Conservation (phyloP, 495 filamentous ascomycete genomes). For the Trichodelitschia bisporula region DNA sequence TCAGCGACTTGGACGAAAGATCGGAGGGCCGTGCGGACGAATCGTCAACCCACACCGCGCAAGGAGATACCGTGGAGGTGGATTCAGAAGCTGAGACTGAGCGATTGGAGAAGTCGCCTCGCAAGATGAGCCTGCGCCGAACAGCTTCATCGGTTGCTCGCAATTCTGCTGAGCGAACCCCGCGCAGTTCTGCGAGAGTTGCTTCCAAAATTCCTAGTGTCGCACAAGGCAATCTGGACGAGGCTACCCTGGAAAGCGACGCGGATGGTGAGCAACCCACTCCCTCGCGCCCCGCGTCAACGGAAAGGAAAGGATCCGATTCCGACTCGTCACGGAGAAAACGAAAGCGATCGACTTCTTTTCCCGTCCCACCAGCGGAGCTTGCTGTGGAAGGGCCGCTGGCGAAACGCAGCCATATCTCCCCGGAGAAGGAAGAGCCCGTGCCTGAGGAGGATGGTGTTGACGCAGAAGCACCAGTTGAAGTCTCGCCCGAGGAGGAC, state of each 20-base stretch:
- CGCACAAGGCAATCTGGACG: too few species aligned
- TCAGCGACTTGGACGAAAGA: constrained; percentile 80
- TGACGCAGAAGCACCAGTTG: neutral
- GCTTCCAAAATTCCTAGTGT: too few species aligned
- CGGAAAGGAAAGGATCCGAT: neutral
- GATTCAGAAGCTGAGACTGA: constrained; percentile 99
- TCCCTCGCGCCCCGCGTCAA: too few species aligned
- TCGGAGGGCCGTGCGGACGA: constrained; percentile 24
- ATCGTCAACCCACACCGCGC: constrained; percentile 12
- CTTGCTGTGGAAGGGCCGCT: constrained; percentile 24
- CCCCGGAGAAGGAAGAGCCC: neutral
- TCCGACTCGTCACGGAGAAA: constrained; percentile 6
- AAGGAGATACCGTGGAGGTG: constrained; percentile 18
- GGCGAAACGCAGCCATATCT: constrained; percentile 34
- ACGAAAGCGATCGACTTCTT: constrained; percentile 20
- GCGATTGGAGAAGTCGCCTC: constrained; percentile 76
- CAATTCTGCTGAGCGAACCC: too few species aligned
- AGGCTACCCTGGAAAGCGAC: too few species aligned
- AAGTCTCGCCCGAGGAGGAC: constrained; percentile 2
- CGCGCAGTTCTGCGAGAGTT: too few species aligned
- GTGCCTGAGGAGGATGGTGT: constrained; percentile 3
- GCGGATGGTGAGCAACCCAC: too few species aligned
- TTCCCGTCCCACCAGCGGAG: constrained; percentile 9
- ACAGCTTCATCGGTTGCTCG: too few species aligned
- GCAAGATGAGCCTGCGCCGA: too few species aligned